Base-by-base conservation (phyloP, 495 filamentous ascomycete species). In the Podospora conica region DNA sequence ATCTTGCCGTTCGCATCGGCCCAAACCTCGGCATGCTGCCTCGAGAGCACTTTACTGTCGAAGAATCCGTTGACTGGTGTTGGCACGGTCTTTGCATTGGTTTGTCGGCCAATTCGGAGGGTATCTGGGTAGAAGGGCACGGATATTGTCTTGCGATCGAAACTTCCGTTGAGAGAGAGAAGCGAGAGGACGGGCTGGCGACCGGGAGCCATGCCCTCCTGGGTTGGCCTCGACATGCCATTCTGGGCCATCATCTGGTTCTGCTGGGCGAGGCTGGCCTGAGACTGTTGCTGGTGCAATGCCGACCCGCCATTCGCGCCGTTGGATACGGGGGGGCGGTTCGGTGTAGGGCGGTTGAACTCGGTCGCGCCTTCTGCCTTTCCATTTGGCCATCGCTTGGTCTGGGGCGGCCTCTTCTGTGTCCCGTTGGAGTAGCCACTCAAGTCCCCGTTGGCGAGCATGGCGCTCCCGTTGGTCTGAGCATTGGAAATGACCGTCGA, bases 1-100 rank as follows among this genome's bases (percentile, higher is more conserved):
- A 98, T 87, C 73, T 95, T 96, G 15, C 95, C 94, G 68, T 83
- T 84, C 64, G 87, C 84, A 60, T 97, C 93, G 23, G 94, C 94
- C 91, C 92, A 98, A 20, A 98, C 86, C 68, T 98, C 95, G 18
- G 95, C 95, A 78, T 98, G 95, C 76, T 97, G 93, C 65, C 95
- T 83, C 33, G 94, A 97, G 15, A 98, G 85, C 40, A 98, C 95
- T 73, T 98, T 98, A 20, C 93, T 97, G 76, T 98, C 95, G 72
- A 98, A 98, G 73, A 89, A 98, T 12, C 95, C 95, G 77, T 98
- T 98, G 60, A 86, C 76, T 2, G 91, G 85, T 0, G 92, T 95
- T 0, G 95, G 95, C 11, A 96, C 83, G 2, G 95, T 98, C 76
- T 97, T 97, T 22, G 89, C 88, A 76, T 98, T 98, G 15, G 95